Base-by-base conservation (phyloP, 2,329 filamentous ascomycete genomes). In the Aspergillus alliaceus region DNA sequence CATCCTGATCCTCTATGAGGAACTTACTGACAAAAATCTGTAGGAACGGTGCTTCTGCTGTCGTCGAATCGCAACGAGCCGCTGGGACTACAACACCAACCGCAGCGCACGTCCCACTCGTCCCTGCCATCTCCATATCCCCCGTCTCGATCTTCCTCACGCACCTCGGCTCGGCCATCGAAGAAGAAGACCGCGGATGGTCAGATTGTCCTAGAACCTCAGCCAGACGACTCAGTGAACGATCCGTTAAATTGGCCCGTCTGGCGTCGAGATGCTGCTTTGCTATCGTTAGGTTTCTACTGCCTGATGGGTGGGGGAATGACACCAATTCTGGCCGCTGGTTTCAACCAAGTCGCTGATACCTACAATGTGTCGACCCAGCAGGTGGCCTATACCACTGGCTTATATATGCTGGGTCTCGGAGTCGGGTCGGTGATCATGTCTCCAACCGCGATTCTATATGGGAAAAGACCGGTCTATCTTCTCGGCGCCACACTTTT, bases 231-330 rank as follows among this genome's bases (percentile, higher is more conserved):
- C 51, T 92, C 90, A 0, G 80, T 83, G 51, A 97, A 98, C 63
- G 93, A 98, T 67, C 93, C 93, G 1, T 78, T 98, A 56, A 98
- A 98, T 72, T 98, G 93, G 93, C 87, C 90, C 0, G 78, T 82
- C 6, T 91, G 90, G 87, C 85, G 91, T 39, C 83, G 93, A 72
- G 91, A 98, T 72, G 74, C 82, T 24, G 91, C 93, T 0, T 76
- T 98, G 60, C 66, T 96, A 0, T 93, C 89, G 0, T 80, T 98
- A 4, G 93, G 93, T 1, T 88, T 96, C 67, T 96, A 96, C 75
- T 96, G 92, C 74, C 90, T 97, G 86, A 76, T 97, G 18, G 93
- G 93, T 54, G 93, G 93, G 39, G 93, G 93, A 42, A 96, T 96
- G 80, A 97, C 93, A 0, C 90, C 95, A 0, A 80, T 97, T 29